Evolutionary conservation across 2,329 filamentous ascomycete species (phyloP).

Genomic region (Exophiala dermatitidis): DNA sequence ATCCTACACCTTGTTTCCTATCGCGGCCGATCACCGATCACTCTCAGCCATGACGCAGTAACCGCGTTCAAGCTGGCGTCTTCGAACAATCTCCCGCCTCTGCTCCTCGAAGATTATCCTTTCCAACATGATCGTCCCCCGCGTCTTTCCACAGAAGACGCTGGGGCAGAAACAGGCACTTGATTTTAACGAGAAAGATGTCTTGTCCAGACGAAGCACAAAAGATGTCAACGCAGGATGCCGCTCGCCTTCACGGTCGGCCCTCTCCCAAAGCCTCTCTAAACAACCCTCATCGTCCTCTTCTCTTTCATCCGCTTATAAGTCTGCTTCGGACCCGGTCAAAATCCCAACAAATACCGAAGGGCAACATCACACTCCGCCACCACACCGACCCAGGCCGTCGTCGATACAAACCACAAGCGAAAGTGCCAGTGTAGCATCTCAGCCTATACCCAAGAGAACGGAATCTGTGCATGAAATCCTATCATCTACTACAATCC

Average conservation of each 20-base stretch:
- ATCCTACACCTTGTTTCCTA: neutral
- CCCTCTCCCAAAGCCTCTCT: conserved; percentile 13
- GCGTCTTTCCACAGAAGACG: conserved; percentile 35
- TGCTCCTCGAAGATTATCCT: neutral
- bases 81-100: neutral
- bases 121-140: conserved; percentile 37
- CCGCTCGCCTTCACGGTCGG: conserved; percentile 8
- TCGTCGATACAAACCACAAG: conserved; percentile 12
- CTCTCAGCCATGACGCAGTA: conserved; percentile 7
- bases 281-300: conserved; percentile 4
- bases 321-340: conserved; percentile 13
- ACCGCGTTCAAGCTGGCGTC: neutral
- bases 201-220: conserved; percentile 6
- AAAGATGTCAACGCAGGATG: neutral
- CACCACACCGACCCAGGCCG: conserved; percentile 8
- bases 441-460: conserved; percentile 7
- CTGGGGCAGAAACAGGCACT: conserved; percentile 27
- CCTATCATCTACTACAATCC: conserved; percentile 54
- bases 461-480: conserved; percentile 31
- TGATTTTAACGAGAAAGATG: conserved; percentile 16
- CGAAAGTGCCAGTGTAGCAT: neutral
- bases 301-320: neutral
- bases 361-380: neutral
- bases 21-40: neutral
- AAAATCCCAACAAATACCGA: conserved; percentile 13